phyloP scores from a whole-genome alignment of 257 asterid genomes.

The Solanum peruvianum region DNA sequence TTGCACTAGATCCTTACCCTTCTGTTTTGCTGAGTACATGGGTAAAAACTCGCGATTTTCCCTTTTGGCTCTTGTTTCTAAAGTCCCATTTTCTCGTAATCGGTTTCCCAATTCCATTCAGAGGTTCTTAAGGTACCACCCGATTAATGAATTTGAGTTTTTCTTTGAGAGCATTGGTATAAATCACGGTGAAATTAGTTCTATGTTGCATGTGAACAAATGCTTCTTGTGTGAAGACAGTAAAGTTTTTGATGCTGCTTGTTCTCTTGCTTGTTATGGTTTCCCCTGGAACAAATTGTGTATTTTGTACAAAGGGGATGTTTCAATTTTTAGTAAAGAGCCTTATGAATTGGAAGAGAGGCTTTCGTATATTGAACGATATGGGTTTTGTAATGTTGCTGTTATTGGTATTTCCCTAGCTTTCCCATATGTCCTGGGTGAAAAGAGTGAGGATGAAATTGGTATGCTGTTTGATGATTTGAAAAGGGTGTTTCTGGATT shows the following conservation, averaged over 20 bases:
- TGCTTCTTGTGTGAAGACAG: constrained; percentile 38
- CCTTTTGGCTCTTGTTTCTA: constrained; percentile 26
- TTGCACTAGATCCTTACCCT: constrained; percentile 48
- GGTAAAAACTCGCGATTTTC: constrained; percentile 31
- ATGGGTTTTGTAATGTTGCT: constrained; percentile 25
- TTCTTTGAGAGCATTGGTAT: constrained; percentile 58
- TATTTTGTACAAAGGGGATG: constrained; percentile 22
- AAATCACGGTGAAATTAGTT: not conserved
- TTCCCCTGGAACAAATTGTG: constrained; percentile 58
- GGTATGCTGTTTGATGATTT: constrained; percentile 37
- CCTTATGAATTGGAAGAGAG: constrained; percentile 8
- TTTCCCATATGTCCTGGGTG: constrained; percentile 32
- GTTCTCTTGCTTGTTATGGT: constrained; percentile 42
- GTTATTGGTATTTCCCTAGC: constrained; percentile 46
- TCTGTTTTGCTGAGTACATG: constrained; percentile 41
- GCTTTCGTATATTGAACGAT: constrained; percentile 18
- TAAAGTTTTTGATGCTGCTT: constrained; percentile 27
- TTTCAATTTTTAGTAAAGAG: constrained; percentile 10
- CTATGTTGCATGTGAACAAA: constrained; percentile 9
- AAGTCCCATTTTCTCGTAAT: constrained; percentile 23
- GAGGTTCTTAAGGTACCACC: constrained; percentile 57
- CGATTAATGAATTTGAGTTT: constrained; percentile 53
- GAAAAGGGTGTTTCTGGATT: constrained; percentile 32
- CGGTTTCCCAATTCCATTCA: constrained; percentile 17
- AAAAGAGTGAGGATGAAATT: constrained; percentile 2